Percentiles rank a stretch among this genome's conserved stretches.
These are phyloP conservation scores for Podila clonocystis DNA, from an alignment of 192 early-diverging fungal species.

Conservation along the genomic window DNA sequence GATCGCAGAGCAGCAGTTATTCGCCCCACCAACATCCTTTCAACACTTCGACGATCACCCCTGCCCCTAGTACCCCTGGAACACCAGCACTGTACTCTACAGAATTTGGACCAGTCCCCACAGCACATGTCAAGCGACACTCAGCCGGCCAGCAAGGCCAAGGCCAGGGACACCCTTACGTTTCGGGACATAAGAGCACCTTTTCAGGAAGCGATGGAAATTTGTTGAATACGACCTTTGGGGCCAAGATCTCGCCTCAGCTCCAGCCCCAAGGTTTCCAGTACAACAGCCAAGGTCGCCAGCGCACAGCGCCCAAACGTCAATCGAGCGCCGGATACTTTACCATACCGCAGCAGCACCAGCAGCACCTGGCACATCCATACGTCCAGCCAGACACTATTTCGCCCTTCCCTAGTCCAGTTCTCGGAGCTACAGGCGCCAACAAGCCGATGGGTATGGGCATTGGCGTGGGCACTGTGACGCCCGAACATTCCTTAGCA, in stretches of 20 bases:
- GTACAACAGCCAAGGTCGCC: slow-evolving; percentile 3
- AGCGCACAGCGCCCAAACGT: slow-evolving; percentile 6
- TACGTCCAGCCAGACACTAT: background rate
- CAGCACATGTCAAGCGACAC: background rate
- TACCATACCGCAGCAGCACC: slow-evolving; percentile 16
- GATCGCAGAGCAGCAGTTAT: background rate
- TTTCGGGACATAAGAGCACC: background rate
- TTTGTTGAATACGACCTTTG: slow-evolving; percentile 9
- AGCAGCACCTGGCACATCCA: background rate
- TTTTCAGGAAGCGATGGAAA: slow-evolving; percentile 18
- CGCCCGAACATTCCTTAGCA: background rate
- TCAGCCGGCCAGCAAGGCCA: slow-evolving; percentile 4
- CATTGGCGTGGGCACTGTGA: too few species aligned
- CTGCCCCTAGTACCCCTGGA: background rate
- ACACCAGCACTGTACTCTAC: background rate
- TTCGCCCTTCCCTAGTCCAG: slow-evolving; percentile 28
- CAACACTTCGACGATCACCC: background rate
- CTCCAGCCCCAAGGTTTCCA: slow-evolving; percentile 4
- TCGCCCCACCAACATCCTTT: slow-evolving; percentile 10
- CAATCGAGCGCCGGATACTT: slow-evolving; percentile 19
- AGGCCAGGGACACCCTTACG: background rate
- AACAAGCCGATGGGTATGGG: background rate
- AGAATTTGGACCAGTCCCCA: background rate
- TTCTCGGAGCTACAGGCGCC: slow-evolving; percentile 5
- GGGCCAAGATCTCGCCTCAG: slow-evolving; percentile 12